Evolutionary conservation across 2,329 filamentous ascomycete species (phyloP), one percentile per base, ranked within the genome.

Genomic region (Aspergillus flavus): DNA sequence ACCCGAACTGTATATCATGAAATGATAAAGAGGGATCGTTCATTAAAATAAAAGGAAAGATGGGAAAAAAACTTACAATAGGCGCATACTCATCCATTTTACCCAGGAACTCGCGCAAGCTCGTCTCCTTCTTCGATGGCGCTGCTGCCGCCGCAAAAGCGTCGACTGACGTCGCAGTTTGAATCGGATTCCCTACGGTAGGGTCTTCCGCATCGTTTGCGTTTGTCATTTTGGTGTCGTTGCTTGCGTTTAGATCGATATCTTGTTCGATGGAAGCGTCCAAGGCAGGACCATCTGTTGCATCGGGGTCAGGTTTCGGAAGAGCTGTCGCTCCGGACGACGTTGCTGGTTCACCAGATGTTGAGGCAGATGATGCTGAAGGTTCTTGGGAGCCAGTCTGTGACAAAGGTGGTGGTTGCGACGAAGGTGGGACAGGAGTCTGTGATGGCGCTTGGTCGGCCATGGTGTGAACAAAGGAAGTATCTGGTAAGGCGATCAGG

Each of bases 11-110:
- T 26, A 26, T 26, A 11, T 6, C 2, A 6, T 7, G 11, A 5
- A 21, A 41, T 16, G 21, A 28, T 39, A 28, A 14, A 10, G 62
- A 32, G 63, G 56, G 26, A 45, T 52, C 43, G 36, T 14, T 52
- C 43, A 34, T 11, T 52, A 21, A 28, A 57, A 43, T 52, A 21
- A 28, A 57, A 43, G 57, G 61, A 53, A 66, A 58, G 34, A 59
- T 34, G 14, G 62, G n/a, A 45, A 48, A 55, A 12, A 59, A 54
- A 82, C 91, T 68, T 86, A 97, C 94, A 73, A 99, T 97, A 12
- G 95, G 95, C 64, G 95, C 93, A 80, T 95, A 98, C 73, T 99
- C 95, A 76, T 99, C 95, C 90, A 99, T 98, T 84, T 97, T 97
- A 68, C 87, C 86, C 21, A 99, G 80, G 75, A 99, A 97, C 79